These are phyloP conservation scores for Penicillium aurantiogriseum DNA, from an alignment of 2,329 filamentous ascomycete species.

Conservation along the genomic window DNA sequence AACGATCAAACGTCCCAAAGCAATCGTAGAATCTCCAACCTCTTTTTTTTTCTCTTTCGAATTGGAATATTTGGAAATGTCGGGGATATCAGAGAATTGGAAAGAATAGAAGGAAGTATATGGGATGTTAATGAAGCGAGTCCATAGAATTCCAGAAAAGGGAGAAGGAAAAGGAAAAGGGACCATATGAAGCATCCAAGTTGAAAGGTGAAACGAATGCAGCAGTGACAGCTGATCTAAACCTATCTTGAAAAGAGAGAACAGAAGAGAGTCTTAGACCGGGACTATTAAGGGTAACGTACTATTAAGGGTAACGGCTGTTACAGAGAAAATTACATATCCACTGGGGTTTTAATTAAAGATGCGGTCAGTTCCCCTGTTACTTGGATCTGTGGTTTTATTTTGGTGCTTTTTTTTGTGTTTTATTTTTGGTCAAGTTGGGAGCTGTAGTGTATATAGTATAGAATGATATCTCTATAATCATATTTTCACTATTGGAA, in stretches of 20 bases:
- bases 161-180: neutral
- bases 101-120: neutral
- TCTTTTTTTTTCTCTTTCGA: neutral
- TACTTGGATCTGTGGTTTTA: neutral
- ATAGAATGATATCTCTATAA: too few species aligned
- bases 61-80: neutral
- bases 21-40: neutral
- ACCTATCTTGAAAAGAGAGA: neutral
- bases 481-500: too few species aligned
- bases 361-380: constrained; percentile 17
- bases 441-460: too few species aligned
- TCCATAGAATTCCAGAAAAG: neutral
- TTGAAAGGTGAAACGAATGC: constrained; percentile 9
- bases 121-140: neutral
- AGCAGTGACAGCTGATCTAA: constrained; percentile 10
- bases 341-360: constrained; percentile 20
- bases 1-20: neutral
- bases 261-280: constrained; percentile 10
- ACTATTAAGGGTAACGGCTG: neutral
- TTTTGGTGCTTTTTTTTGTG: too few species aligned
- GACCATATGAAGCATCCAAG: neutral
- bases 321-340: constrained; percentile 1
- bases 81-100: neutral
- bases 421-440: too few species aligned
- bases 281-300: neutral